These are phyloP conservation scores for Fonsecaea monophora DNA, from an alignment of 2,329 filamentous ascomycete genomes.

Conservation along the genomic window DNA sequence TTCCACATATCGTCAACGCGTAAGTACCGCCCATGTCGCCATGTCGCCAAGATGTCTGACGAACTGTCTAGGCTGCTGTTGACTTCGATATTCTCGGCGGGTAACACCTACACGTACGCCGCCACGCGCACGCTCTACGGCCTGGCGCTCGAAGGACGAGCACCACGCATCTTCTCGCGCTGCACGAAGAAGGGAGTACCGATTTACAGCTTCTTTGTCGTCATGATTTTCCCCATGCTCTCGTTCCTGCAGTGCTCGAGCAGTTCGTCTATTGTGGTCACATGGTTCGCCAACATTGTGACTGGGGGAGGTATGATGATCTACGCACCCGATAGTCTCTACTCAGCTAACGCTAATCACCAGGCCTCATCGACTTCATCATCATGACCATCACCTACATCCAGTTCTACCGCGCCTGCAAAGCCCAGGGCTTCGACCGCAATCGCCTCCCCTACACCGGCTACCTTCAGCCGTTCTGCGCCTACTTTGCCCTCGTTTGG, in stretches of 20 bases:
- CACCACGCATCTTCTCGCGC: constrained; percentile 62
- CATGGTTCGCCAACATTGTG: constrained; percentile 61
- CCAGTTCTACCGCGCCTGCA: constrained; percentile 62
- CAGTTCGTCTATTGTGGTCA: constrained; percentile 59
- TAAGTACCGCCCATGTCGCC: constrained; percentile 53
- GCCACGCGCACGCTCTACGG: constrained; percentile 61
- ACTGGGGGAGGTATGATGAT: constrained; percentile 25
- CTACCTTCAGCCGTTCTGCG: constrained; percentile 65
- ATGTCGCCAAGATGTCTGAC: background rate
- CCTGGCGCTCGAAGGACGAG: constrained; percentile 60
- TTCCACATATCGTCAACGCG: constrained; percentile 17
- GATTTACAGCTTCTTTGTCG: constrained; percentile 63
- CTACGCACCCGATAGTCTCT: background rate
- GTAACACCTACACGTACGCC: constrained; percentile 63
- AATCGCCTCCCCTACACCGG: constrained; percentile 63
- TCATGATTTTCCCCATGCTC: constrained; percentile 60
- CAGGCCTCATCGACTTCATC: constrained; percentile 63
- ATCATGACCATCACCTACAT: constrained; percentile 66
- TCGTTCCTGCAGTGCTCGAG: constrained; percentile 61
- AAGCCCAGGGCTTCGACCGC: constrained; percentile 61
- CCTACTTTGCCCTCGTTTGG: constrained; percentile 48
- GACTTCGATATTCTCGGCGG: constrained; percentile 63
- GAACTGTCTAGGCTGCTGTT: constrained; percentile 47
- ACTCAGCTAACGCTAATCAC: background rate
- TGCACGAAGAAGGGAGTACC: constrained; percentile 68